Base-by-base conservation (phyloP, 129 eudicot species). In the Arctium minus region DNA sequence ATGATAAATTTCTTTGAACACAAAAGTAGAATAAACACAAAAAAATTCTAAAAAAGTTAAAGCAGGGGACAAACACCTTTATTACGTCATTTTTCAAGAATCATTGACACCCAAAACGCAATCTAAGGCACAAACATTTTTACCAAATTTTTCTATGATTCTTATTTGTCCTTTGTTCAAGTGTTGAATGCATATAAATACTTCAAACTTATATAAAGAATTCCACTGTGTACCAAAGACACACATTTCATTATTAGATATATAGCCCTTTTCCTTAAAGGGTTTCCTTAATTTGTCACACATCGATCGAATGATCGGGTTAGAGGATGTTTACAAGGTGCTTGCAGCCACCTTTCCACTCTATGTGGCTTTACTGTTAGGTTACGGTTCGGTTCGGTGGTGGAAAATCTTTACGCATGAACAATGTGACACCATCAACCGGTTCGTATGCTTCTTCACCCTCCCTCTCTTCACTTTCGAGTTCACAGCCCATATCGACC, bases 311-410 rank as follows among this genome's bases (percentile, higher is more conserved):
- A 90, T 91, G 98, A 94, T 92, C 82, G 91, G 92, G n/a, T 84
- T 87, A 84, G 96, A 87, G 76, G 98, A 94, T 83, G 84, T 94
- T n/a, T 92, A 90, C 81, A 94, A 94, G 70, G 98, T 94, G 60
- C 83, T 92, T 12, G 90, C 78, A 31, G 98, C 96, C 76, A 92
- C 88, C 73, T 86, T 88, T 44, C 98, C 98, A 5, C 92, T 94
- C 33, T 94, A 94, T 71, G 90, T 89, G 36, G 98, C 98, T 0
- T 74, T 92, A 44, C 77, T 92, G 40, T 71, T 94, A 78, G 98
- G 97, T 5, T 94, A 92, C 37, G 90, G 94, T 6, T 92, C 97
- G 15, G 91, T 94, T 9, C 86, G 89, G 40, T 94, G 98, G 98
- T 94, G 98, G 97, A 89, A 78, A 17, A 83, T 94, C 5, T 94